Percentiles rank a stretch among this genome's conserved stretches.
These are phyloP conservation scores for Fusarium mundagurra DNA, from an alignment of 2,329 filamentous ascomycete species.

Conservation along the genomic window DNA sequence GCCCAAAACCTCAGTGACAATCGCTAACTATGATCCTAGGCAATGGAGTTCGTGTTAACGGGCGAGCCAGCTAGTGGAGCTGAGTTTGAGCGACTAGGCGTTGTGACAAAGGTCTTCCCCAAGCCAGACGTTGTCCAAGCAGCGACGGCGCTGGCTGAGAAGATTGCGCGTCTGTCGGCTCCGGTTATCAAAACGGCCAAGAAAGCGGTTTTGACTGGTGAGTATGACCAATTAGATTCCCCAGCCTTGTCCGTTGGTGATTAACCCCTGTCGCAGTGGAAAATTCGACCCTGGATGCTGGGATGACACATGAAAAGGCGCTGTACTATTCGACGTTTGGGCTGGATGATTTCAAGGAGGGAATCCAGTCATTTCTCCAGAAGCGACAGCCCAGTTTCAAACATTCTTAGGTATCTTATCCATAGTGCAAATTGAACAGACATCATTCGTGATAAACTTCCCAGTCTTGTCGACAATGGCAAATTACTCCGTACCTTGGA, in stretches of 20 bases:
- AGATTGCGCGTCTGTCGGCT: constrained; percentile 18
- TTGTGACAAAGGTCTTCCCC: constrained; percentile 31
- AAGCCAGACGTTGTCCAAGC: constrained; percentile 13
- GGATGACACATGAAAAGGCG: constrained; percentile 29
- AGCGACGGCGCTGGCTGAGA: constrained; percentile 17
- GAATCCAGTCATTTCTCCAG: constrained; percentile 21
- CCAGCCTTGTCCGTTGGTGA: neutral
- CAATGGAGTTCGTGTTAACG: constrained; percentile 31
- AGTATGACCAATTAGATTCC: neutral
- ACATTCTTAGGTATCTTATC: constrained; percentile 2
- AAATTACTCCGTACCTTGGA: neutral
- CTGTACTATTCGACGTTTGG: constrained; percentile 31
- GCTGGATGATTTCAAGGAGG: constrained; percentile 26
- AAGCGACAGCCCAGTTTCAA: constrained; percentile 19
- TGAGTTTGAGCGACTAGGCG: constrained; percentile 25
- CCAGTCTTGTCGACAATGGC: no score
- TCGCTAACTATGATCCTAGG: neutral
- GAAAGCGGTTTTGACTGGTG: constrained; percentile 29
- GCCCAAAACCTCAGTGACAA: neutral
- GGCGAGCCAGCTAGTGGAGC: constrained; percentile 27
- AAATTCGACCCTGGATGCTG: constrained; percentile 10
- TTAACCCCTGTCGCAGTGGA: constrained; percentile 16
- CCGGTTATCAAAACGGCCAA: constrained; percentile 27
- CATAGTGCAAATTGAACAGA: no score
- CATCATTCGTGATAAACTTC: neutral